Conservation (phyloP, 306 rosid genomes). For the Quercus engelmannii region DNA sequence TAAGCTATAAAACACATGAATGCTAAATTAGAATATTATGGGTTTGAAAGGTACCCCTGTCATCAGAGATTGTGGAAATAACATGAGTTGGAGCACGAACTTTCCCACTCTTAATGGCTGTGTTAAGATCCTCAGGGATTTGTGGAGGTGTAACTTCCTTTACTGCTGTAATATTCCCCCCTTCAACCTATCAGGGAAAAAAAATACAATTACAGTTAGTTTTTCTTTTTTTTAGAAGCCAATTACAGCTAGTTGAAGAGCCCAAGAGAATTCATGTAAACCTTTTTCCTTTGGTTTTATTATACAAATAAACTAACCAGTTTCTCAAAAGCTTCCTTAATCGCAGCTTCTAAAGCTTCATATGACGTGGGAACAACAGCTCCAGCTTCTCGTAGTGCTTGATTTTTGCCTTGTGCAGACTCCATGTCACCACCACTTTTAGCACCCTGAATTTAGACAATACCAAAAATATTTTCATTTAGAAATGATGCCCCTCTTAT, state of each 20-base stretch:
- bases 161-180: conserved; percentile 65
- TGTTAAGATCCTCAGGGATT: conserved; percentile 89
- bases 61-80: conserved; percentile 97
- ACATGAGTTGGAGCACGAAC: conserved; percentile 98
- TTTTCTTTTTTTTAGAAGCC: too few species aligned
- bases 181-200: conserved; percentile 49
- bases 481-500: conserved; percentile 18
- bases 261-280: conserved; percentile 9
- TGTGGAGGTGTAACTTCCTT: conserved; percentile 92
- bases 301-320: conserved; percentile 52
- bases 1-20: background rate
- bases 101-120: conserved; percentile 92
- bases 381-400: conserved; percentile 92
- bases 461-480: conserved; percentile 13
- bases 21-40: background rate
- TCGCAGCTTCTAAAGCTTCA: conserved; percentile 75
- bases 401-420: conserved; percentile 97
- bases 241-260: background rate
- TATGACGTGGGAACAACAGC: conserved; percentile 95
- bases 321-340: conserved; percentile 82
- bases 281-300: conserved; percentile 14
- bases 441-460: conserved; percentile 64
- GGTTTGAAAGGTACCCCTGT: conserved; percentile 64
- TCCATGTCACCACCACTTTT: conserved; percentile 99
- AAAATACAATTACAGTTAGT: background rate